These are phyloP conservation scores for Heritiera littoralis DNA, from an alignment of 345 rosid genomes.

Conservation along the genomic window DNA sequence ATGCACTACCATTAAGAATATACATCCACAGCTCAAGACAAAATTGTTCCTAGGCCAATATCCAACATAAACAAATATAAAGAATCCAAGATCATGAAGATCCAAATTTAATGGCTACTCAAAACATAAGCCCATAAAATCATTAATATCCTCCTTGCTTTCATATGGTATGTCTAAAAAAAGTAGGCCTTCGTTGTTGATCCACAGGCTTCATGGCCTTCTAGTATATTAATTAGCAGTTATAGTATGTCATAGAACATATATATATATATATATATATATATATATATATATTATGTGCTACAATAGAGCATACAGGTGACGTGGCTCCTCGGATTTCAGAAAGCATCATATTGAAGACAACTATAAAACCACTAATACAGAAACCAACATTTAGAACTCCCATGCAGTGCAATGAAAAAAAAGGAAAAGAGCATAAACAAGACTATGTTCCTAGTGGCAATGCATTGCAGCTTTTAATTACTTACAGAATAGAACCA, in stretches of 20 bases:
- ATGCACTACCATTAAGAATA: not conserved
- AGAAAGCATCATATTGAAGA: not conserved
- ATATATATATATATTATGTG: not conserved
- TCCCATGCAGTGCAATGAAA: too few species aligned
- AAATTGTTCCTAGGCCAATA: not conserved
- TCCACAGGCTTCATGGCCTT: not conserved
- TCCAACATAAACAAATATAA: not conserved
- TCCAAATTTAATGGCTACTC: not conserved
- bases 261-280: not conserved
- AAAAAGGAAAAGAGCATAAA: not conserved
- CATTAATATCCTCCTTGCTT: not conserved
- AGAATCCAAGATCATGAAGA: not conserved
- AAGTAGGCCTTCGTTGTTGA: not conserved
- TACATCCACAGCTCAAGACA: not conserved
- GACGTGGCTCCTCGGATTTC: not conserved
- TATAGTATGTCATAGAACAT: not conserved
- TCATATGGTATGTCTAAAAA: not conserved
- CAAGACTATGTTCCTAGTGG: constrained; percentile 29
- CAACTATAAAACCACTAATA: not conserved
- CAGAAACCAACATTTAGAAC: too few species aligned
- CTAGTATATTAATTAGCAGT: not conserved
- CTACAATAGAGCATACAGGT: not conserved
- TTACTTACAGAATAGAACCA: not conserved
- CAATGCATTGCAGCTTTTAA: not conserved
- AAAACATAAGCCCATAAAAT: not conserved